A percentile compares a stretch with the other conserved stretches of the same genome.
These are phyloP conservation scores for Cladosporium halotolerans DNA, from an alignment of 2,329 filamentous ascomycete species.

Conservation along the genomic window DNA sequence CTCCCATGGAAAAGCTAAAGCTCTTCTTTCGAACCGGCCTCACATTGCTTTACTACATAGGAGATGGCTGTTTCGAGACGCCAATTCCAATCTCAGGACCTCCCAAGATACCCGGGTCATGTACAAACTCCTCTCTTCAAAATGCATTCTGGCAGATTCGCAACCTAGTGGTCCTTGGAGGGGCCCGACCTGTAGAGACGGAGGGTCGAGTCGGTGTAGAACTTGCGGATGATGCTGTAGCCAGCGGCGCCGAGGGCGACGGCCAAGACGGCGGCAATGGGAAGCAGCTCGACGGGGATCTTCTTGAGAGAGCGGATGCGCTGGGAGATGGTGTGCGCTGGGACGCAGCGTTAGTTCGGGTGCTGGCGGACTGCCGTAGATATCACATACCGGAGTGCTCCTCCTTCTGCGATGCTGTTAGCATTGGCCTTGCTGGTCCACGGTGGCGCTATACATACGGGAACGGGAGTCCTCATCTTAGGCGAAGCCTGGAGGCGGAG, in stretches of 20 bases:
- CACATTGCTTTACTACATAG: constrained; percentile 11
- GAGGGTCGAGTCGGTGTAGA: constrained; percentile 84
- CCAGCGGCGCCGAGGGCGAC: constrained; percentile 67
- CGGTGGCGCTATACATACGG: constrained; percentile 22
- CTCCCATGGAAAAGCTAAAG: background rate
- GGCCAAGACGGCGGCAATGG: constrained; percentile 82
- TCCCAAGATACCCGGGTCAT: constrained; percentile 3
- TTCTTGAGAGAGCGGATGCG: constrained; percentile 82
- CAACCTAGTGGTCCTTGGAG: background rate
- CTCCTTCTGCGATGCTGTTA: constrained; percentile 52
- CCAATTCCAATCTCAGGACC: background rate
- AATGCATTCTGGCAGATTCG: background rate
- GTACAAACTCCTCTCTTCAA: constrained; percentile 7
- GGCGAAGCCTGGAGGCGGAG: constrained; percentile 25
- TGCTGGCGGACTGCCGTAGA: background rate
- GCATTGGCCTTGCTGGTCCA: constrained; percentile 19
- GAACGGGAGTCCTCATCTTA: constrained; percentile 27
- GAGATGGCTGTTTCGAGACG: background rate
- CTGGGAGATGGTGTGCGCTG: constrained; percentile 96
- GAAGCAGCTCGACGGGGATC: constrained; percentile 89
- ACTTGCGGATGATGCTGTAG: constrained; percentile 79
- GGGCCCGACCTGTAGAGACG: constrained; percentile 50
- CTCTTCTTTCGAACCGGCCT: background rate
- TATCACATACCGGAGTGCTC: constrained; percentile 53
- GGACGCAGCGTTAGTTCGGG: constrained; percentile 13